Conservation (phyloP, 2,329 filamentous ascomycete species). For the Stachybotrys elegans region DNA sequence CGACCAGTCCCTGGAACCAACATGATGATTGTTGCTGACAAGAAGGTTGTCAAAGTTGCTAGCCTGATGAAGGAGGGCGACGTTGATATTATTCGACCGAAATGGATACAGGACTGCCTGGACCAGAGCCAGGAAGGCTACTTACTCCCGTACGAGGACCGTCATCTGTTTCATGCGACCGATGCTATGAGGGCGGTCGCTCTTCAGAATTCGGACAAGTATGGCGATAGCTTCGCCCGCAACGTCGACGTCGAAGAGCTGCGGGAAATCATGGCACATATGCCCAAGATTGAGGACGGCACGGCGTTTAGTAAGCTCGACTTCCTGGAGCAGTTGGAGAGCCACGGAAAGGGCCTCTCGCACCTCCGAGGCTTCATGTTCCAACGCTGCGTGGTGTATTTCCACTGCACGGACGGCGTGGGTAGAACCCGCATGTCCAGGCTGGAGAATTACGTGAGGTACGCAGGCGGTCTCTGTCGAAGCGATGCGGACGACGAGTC, state of each 20-base stretch:
- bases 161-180: constrained; percentile 68
- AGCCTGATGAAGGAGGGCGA: constrained; percentile 70
- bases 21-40: constrained; percentile 75
- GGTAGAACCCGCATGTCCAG: constrained; percentile 30
- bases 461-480: constrained; percentile 60
- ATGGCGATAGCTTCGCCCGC: constrained; percentile 77
- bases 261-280: constrained; percentile 39
- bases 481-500: constrained; percentile 43
- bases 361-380: constrained; percentile 50
- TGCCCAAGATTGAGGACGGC: constrained; percentile 42
- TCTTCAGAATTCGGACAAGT: constrained; percentile 64
- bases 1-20: constrained; percentile 55
- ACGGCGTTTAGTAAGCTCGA: constrained; percentile 35
- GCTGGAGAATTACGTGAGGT: constrained; percentile 56
- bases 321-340: constrained; percentile 51
- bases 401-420: constrained; percentile 26
- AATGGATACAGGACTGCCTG: constrained; percentile 82
- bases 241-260: constrained; percentile 64
- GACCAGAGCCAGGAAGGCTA: constrained; percentile 51
- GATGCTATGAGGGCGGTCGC: constrained; percentile 50
- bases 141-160: constrained; percentile 55
- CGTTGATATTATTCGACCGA: constrained; percentile 69
- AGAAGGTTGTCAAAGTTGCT: constrained; percentile 74
- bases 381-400: constrained; percentile 35
- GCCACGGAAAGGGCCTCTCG: constrained; percentile 49